Base-by-base conservation (phyloP, 2,329 filamentous ascomycete genomes). In the Venturia oleaginea region DNA sequence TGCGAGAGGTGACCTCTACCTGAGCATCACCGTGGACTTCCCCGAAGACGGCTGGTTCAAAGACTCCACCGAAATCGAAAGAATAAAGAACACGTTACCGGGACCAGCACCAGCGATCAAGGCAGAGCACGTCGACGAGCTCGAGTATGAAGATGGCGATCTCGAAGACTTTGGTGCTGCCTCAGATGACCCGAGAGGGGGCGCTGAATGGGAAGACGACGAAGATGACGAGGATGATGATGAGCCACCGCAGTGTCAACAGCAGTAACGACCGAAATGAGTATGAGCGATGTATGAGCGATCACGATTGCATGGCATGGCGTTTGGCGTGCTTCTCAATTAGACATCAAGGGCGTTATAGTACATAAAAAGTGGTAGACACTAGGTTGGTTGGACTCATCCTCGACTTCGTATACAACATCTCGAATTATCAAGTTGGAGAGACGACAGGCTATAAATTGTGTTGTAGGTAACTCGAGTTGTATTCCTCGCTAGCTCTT, bases 21-120 rank as follows among this genome's bases (percentile, higher is more conserved):
- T 99, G 51, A 79, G 89, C 43, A 87, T 97, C 68, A 87, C 94
- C 70, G 84, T 99, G 67, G 84, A 91, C 64, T 97, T 97, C 79
- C 94, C 94, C 2, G 86, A 92, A 70, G 86, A 93, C 70, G 89
- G 86, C 32, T 97, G 92, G 91, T 80, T 92, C 65, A 77, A 78
- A 66, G 72, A 89, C 65, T 85, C 91, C n/a, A 83, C 84, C 15
- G 82, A 86, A 0, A 84, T 93, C 66, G 84, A 88, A 64, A 83
- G 84, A 57, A 80, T 99, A 65, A 80, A 84, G 71, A 89, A 90
- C 70, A 81, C 96, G 34, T 81, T 99, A 15, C 94, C 94, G 0
- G 76, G 77, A 65, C 55, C 70, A 6, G 59, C 68, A 51, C 79
- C 84, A 11, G 78, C 83, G 11, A 87, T 93, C 67, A 80, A 85